These are phyloP conservation scores for Adansonia madagascariensis DNA, from an alignment of 441 rosid genomes.

Conservation along the genomic window DNA sequence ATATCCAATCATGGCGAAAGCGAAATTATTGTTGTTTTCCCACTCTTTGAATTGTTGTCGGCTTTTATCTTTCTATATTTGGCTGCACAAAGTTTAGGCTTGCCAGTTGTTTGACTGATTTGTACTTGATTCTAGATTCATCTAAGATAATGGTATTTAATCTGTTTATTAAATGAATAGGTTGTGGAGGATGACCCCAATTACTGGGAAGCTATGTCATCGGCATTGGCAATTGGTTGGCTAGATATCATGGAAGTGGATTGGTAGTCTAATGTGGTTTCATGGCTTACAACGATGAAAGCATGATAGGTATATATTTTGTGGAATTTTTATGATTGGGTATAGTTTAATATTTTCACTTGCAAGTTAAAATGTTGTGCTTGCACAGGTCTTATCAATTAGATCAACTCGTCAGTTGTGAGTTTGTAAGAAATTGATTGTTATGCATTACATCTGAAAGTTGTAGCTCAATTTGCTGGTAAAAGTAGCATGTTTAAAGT, in stretches of 20 bases:
- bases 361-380: constrained; percentile 80
- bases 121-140: neutral
- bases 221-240: constrained; percentile 93
- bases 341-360: constrained; percentile 19
- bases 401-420: constrained; percentile 85
- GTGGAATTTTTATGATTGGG: too few relatives aligned
- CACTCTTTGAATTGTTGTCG: too few relatives aligned
- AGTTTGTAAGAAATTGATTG: constrained; percentile 51
- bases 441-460: constrained; percentile 6
- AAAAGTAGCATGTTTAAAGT: neutral
- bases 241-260: constrained; percentile 73
- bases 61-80: too few relatives aligned
- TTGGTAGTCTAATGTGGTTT: constrained; percentile 3
- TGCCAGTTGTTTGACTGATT: neutral
- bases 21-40: too few relatives aligned
- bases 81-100: neutral
- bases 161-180: too few relatives aligned
- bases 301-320: constrained; percentile 10
- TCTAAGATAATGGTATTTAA: constrained; percentile 4
- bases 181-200: too few relatives aligned
- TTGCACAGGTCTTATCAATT: constrained; percentile 88
- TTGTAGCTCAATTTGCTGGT: neutral
- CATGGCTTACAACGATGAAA: neutral
- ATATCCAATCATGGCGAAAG: too few relatives aligned
- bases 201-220: constrained; percentile 20